A percentile compares a stretch with the other conserved stretches of the same genome.
Evolutionary conservation across 306 rosid species (phyloP).

Genomic region (Ziziphus jujuba): DNA sequence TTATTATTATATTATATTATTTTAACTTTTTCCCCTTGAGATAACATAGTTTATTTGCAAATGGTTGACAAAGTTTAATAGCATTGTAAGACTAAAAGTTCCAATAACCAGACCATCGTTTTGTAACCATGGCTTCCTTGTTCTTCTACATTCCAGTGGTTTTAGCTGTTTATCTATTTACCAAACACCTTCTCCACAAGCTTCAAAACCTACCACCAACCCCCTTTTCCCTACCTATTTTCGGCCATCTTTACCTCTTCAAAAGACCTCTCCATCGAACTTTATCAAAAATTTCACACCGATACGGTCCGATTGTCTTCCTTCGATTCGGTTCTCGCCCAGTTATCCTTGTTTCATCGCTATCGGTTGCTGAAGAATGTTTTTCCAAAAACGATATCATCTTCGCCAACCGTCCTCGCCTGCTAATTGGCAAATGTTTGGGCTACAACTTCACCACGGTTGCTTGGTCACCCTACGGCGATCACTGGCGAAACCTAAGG

Average conservation of each 20-base stretch:
- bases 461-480: slow-evolving; percentile 28
- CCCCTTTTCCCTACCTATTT: slow-evolving; percentile 30
- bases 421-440: slow-evolving; percentile 18
- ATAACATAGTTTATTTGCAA: too few relatives aligned
- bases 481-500: slow-evolving; percentile 41
- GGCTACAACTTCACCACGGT: slow-evolving; percentile 24
- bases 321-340: slow-evolving; percentile 29
- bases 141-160: background rate
- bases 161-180: background rate
- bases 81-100: too few relatives aligned
- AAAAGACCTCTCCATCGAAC: slow-evolving; percentile 30
- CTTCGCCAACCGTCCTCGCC: slow-evolving; percentile 34
- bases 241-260: slow-evolving; percentile 42
- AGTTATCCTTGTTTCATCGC: slow-evolving; percentile 23
- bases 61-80: too few relatives aligned
- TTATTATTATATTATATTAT: too few relatives aligned
- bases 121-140: background rate
- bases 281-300: slow-evolving; percentile 10
- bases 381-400: slow-evolving; percentile 34
- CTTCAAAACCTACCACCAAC: slow-evolving; percentile 30
- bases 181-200: background rate
- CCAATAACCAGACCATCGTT: too few relatives aligned
- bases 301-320: slow-evolving; percentile 18
- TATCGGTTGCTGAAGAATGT: slow-evolving; percentile 21
- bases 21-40: too few relatives aligned